These are phyloP conservation scores for Hagleromyces aurorensis DNA, from an alignment of 805 yeast genomes.

Conservation along the genomic window DNA sequence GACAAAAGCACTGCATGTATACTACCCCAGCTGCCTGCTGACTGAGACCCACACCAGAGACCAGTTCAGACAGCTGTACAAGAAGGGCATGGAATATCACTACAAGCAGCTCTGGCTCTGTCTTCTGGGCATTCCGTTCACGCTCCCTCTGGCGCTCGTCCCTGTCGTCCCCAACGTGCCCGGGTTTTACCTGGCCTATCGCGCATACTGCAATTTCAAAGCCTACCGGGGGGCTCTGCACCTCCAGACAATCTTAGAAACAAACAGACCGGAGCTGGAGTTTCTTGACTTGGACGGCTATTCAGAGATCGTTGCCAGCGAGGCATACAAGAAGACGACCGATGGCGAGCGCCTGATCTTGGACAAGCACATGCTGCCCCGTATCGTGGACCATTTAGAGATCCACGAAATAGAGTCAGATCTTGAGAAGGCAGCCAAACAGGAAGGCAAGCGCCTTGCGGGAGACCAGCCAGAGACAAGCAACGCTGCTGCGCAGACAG, in stretches of 20 bases:
- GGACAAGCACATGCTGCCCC: conserved; percentile 38
- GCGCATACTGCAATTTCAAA: conserved; percentile 77
- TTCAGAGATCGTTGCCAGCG: conserved; percentile 13
- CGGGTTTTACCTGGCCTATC: conserved; percentile 73
- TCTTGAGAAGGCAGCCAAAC: conserved; percentile 45
- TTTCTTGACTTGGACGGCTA: conserved; percentile 29
- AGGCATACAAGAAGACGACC: conserved; percentile 13
- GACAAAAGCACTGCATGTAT: conserved; percentile 36
- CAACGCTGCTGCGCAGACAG: too few relatives aligned
- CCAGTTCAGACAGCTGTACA: conserved; percentile 39
- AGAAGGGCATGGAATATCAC: conserved; percentile 44
- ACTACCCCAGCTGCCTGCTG: conserved; percentile 40
- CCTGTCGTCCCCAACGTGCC: conserved; percentile 93
- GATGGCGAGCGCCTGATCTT: conserved; percentile 35
- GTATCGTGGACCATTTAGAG: conserved; percentile 38
- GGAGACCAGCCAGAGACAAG: conserved; percentile 4
- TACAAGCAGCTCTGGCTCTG: conserved; percentile 45
- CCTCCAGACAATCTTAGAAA: conserved; percentile 46
- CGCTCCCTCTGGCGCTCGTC: conserved; percentile 69
- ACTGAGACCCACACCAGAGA: conserved; percentile 23
- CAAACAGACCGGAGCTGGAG: conserved; percentile 33
- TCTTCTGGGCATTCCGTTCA: conserved; percentile 59
- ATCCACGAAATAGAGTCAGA: conserved; percentile 38
- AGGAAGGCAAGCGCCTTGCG: conserved; percentile 34
- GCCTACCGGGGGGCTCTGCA: conserved; percentile 72